phyloP scores from a whole-genome alignment of 208 protist genomes.

The Phytomonas serpens region DNA sequence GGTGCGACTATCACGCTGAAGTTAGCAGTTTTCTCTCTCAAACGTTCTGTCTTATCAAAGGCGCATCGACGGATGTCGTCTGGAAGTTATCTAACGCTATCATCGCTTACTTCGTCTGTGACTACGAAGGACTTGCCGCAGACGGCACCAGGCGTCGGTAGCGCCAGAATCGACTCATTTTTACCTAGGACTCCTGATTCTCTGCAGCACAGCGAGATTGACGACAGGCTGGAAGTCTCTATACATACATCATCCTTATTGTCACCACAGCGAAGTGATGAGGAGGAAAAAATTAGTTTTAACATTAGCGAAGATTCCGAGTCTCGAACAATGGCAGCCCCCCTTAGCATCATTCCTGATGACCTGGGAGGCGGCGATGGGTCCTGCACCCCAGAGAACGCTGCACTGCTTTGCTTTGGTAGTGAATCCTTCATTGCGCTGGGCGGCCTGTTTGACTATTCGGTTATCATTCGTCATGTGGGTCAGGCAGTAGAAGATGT shows the following conservation, averaged over 20 bases:
- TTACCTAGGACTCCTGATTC: background rate
- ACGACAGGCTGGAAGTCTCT: background rate
- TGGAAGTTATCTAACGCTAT: background rate
- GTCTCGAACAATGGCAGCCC: conserved; percentile 36
- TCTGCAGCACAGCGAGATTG: background rate
- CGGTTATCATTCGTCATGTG: conserved; percentile 56
- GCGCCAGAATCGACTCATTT: background rate
- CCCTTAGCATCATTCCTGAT: conserved; percentile 49
- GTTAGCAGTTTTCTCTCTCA: background rate
- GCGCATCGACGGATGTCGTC: background rate
- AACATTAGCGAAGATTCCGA: conserved; percentile 62
- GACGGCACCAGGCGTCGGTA: background rate
- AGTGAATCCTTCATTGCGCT: conserved; percentile 61
- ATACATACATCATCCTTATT: background rate
- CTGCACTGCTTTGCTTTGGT: conserved; percentile 56
- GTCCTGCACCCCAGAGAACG: conserved; percentile 41
- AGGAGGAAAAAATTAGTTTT: conserved; percentile 33
- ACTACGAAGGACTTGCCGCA: background rate
- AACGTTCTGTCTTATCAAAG: background rate
- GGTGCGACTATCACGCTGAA: conserved; percentile 15
- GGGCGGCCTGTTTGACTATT: conserved; percentile 81
- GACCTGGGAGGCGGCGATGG: conserved; percentile 29
- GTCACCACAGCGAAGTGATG: background rate
- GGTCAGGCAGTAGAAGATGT: conserved; percentile 33
- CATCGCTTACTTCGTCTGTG: background rate